Evolutionary conservation across 2,329 filamentous ascomycete genomes (phyloP).

Genomic region (Neoarthrinium moseri): DNA sequence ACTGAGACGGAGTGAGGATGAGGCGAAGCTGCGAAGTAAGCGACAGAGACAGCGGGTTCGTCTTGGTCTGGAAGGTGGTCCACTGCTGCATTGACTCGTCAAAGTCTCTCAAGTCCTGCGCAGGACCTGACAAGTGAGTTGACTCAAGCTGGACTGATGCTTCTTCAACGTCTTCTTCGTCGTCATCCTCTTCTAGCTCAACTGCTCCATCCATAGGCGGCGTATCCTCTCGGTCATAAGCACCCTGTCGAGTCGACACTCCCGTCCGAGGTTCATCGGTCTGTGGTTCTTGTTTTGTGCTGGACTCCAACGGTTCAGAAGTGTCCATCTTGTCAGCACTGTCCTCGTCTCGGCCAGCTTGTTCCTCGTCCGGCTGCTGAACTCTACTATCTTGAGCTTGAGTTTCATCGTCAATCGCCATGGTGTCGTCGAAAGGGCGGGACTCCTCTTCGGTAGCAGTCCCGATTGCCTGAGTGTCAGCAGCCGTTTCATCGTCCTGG

Average conservation of each 20-base stretch:
- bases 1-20: conserved; percentile 90
- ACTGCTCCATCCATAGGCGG: conserved; percentile 31
- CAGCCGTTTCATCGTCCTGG: conserved; percentile 74
- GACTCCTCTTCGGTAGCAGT: conserved; percentile 85
- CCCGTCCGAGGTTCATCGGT: conserved; percentile 57
- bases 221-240: conserved; percentile 52
- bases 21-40: conserved; percentile 93
- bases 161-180: conserved; percentile 47
- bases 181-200: conserved; percentile 39
- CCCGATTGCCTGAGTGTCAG: conserved; percentile 90
- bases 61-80: conserved; percentile 80
- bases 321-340: conserved; percentile 46
- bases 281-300: conserved; percentile 40
- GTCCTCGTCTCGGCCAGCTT: conserved; percentile 45
- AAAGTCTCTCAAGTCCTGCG: conserved; percentile 45
- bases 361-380: conserved; percentile 51
- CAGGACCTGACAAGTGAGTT: conserved; percentile 64
- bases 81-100: conserved; percentile 70
- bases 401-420: conserved; percentile 75
- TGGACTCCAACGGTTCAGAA: conserved; percentile 35
- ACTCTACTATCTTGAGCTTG: conserved; percentile 46
- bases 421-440: conserved; percentile 80
- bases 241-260: conserved; percentile 58
- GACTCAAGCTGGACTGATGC: conserved; percentile 64
- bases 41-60: conserved; percentile 81